Evolutionary conservation across 176 grass and related monocot species (phyloP), one percentile per base, ranked within the genome.

Genomic region (Aegilops speltoides): DNA sequence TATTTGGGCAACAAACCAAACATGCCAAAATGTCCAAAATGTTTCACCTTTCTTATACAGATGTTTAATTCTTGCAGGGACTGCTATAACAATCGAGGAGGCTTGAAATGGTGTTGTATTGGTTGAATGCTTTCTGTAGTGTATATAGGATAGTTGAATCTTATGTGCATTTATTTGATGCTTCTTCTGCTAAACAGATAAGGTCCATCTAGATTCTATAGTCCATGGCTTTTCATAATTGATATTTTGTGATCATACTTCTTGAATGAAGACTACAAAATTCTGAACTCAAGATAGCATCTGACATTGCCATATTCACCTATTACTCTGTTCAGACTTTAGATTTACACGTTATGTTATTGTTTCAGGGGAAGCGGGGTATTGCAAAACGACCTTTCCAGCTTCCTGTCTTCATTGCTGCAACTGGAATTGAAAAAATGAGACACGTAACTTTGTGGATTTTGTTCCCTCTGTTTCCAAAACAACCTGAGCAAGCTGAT

Each of bases 301-400:
- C 52, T 8, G 2, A 20, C 52, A 56, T 56, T 56, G 52, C 52
- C 52, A 56, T 56, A 56, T 56, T 56, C 52, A 56, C 52, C 52
- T 56, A 56, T 56, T 56, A 56, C 2, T 56, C 52, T 56, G 6
- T 56, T 56, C 52, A 56, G 52, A 56, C 2, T 31, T 56, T 56
- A 8, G 50, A 57, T 52, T 56, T 38, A 28, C 89, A 57, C 17
- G 17, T 45, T 6, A 57, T 80, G 29, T 80, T 84, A 26, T 79
- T 82, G 63, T 98, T 90, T 31, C 82, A 98, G 93, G 96, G 93
- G 11, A 96, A 96, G 59, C 84, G 92, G 88, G 96, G 96, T 85
- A 98, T 98, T 54, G 96, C 91, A 86, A 98, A 98, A 56, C 93
- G 94, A 50, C 96, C 92, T 70, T 98, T 98, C 79, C 93, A 98